phyloP scores from a whole-genome alignment of 306 rosid species.

The Medicago truncatula region MtrunA17r5.0-ANR NC_053044.1:42063501-42064000 shows the following conservation, averaged over 20 bases:
- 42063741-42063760: conserved; percentile 37
- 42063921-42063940: not conserved
- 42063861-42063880: not conserved
- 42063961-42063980: conserved; percentile 18
- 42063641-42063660: conserved; percentile 82
- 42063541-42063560: conserved; percentile 66
- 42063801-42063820: conserved; percentile 10
- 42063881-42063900: not conserved
- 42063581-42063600: conserved; percentile 72
- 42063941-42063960: not conserved
- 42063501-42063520: conserved; percentile 88
- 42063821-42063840: not conserved
- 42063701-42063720: conserved; percentile 59
- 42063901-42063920: conserved; percentile 4
- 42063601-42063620: conserved; percentile 85
- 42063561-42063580: conserved; percentile 87
- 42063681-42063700: conserved; percentile 90
- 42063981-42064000: conserved; percentile 9
- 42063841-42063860: conserved; percentile 20
- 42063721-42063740: conserved; percentile 29
- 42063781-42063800: conserved; percentile 15
- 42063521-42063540: conserved; percentile 51
- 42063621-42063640: conserved; percentile 89
- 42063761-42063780: conserved; percentile 21
- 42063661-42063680: conserved; percentile 91